A percentile compares a stretch with the other conserved stretches of the same genome.
These are phyloP conservation scores for Strobilomyces dryophilus DNA, from an alignment of 768 basidiomycete genomes.

Conservation along the genomic window DNA sequence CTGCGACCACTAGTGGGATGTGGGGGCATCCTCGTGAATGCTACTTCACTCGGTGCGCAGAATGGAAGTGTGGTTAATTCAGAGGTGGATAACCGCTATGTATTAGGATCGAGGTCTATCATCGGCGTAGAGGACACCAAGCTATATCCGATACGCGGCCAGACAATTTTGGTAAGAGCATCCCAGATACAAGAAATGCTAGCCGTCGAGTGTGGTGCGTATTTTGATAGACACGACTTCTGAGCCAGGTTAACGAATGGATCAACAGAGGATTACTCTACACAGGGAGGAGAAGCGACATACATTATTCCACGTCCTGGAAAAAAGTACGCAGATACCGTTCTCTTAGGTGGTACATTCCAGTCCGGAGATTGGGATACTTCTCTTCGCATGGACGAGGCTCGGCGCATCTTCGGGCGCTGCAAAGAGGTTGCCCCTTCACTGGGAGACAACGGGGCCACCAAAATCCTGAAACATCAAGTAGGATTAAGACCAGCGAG, in stretches of 20 bases:
- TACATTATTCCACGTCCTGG: slow-evolving; percentile 66
- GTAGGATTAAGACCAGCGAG: slow-evolving; percentile 58
- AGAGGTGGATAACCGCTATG: neutral
- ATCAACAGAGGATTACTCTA: slow-evolving; percentile 11
- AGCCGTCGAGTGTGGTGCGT: slow-evolving; percentile 24
- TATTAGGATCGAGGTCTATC: slow-evolving; percentile 60
- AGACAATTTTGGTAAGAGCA: slow-evolving; percentile 73
- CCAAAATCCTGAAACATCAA: slow-evolving; percentile 47
- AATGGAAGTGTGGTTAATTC: neutral
- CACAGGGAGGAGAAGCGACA: slow-evolving; percentile 27
- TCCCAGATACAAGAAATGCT: slow-evolving; percentile 49
- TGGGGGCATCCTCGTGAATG: slow-evolving; percentile 49
- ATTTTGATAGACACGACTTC: neutral
- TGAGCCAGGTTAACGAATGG: neutral
- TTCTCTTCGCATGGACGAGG: slow-evolving; percentile 39
- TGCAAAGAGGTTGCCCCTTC: slow-evolving; percentile 38
- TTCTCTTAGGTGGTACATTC: slow-evolving; percentile 58
- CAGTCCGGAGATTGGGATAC: slow-evolving; percentile 47
- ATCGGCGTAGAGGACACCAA: slow-evolving; percentile 77
- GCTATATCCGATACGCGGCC: slow-evolving; percentile 78
- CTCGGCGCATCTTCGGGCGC: slow-evolving; percentile 43
- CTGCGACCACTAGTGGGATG: slow-evolving; percentile 37
- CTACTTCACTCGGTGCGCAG: slow-evolving; percentile 47
- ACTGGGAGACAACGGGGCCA: slow-evolving; percentile 31
- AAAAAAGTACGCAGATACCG: slow-evolving; percentile 36